These are phyloP conservation scores for Haplographium delicatum DNA, from an alignment of 495 filamentous ascomycete genomes.

Conservation along the genomic window DNA sequence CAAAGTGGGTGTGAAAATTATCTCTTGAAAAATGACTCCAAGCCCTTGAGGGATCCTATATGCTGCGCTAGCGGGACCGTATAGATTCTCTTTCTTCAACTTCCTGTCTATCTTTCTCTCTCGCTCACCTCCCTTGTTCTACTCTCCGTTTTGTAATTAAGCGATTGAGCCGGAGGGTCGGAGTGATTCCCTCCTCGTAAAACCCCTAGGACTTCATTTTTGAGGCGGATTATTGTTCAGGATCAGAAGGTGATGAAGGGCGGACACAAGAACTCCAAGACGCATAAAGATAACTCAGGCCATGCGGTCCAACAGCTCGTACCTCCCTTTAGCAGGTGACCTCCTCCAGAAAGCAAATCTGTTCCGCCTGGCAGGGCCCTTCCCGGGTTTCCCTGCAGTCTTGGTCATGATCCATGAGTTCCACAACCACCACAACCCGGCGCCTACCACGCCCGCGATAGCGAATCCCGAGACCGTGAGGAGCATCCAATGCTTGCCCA, in stretches of 20 bases:
- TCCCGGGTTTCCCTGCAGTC: not conserved
- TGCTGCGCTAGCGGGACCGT: conserved; percentile 27
- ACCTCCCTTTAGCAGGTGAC: conserved; percentile 18
- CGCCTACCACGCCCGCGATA: conserved; percentile 51
- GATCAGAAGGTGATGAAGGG: not conserved
- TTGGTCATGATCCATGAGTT: conserved; percentile 24
- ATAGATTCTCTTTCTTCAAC: not conserved
- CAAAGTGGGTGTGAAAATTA: no score
- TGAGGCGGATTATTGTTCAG: not conserved
- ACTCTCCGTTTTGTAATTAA: not conserved
- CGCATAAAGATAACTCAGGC: conserved; percentile 5
- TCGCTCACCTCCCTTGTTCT: not conserved
- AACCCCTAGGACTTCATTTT: not conserved
- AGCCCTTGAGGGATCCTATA: conserved; percentile 15
- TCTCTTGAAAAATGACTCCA: no score
- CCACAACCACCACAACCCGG: conserved; percentile 48
- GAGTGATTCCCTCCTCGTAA: not conserved
- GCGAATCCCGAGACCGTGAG: conserved; percentile 61
- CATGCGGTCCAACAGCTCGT: conserved; percentile 26
- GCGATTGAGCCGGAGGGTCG: not conserved
- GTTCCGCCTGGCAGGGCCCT: no score
- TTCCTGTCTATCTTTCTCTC: conserved; percentile 6
- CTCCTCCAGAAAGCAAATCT: conserved; percentile 18
- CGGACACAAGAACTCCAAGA: no score
- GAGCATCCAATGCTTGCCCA: conserved; percentile 70